phyloP scores from a whole-genome alignment of 768 basidiomycete species.

The Boletus rubroflammeus region DNA sequence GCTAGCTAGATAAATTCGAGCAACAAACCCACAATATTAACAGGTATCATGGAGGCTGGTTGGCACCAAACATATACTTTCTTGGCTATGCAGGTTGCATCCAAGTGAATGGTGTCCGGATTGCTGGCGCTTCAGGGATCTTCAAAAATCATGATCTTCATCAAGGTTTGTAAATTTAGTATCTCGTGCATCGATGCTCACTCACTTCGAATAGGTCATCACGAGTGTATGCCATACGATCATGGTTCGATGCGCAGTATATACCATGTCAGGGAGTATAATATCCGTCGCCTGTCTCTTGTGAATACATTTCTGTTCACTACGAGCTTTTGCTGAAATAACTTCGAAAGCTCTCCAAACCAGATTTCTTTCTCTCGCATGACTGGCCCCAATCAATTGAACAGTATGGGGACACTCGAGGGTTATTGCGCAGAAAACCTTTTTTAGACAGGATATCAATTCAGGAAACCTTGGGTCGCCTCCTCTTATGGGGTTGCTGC shows the following conservation, averaged over 20 bases:
- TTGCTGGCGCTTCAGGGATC: slow-evolving; percentile 91
- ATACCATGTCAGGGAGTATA: slow-evolving; percentile 89
- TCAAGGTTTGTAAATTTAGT: slow-evolving; percentile 43
- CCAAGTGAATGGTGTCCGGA: slow-evolving; percentile 80
- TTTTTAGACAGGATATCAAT: slow-evolving; percentile 69
- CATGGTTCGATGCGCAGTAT: slow-evolving; percentile 69
- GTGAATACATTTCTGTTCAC: slow-evolving; percentile 35
- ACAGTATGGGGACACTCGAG: slow-evolving; percentile 65
- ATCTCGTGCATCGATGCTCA: slow-evolving; percentile 5
- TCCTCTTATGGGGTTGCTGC: slow-evolving; percentile 75
- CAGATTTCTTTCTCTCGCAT: slow-evolving; percentile 86
- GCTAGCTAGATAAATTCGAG: slow-evolving; percentile 25
- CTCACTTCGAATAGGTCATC: slow-evolving; percentile 51
- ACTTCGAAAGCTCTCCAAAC: slow-evolving; percentile 47
- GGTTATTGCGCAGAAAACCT: slow-evolving; percentile 69
- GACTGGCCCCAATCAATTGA: slow-evolving; percentile 94
- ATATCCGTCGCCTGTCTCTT: slow-evolving; percentile 72
- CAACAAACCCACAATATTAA: slow-evolving; percentile 4
- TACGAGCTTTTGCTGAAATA: background rate
- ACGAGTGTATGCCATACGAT: slow-evolving; percentile 82
- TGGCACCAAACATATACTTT: slow-evolving; percentile 96
- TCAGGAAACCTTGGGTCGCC: slow-evolving; percentile 77
- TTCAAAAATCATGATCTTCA: slow-evolving; percentile 76
- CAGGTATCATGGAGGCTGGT: slow-evolving; percentile 95
- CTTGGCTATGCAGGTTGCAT: slow-evolving; percentile 90